A percentile compares a stretch with the other conserved stretches of the same genome.
Conservation (phyloP, 768 basidiomycete species). For the Mycena latifolia region DNA sequence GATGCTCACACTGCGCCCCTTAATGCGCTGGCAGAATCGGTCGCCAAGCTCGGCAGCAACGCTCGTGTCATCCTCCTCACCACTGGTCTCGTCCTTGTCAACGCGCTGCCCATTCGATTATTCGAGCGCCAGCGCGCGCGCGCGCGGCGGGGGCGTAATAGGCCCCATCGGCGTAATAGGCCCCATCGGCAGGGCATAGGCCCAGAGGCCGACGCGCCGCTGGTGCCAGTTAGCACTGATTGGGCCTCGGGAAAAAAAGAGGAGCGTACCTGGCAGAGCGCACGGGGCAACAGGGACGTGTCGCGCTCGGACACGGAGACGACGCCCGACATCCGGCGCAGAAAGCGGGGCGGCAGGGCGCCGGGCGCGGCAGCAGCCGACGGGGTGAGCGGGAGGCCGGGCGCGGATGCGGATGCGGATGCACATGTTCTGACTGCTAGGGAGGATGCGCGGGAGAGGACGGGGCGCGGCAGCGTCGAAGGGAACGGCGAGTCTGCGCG, state of each 20-base stretch:
- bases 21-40: slow-evolving; percentile 93
- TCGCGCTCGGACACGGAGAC: slow-evolving; percentile 50
- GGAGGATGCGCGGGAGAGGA: slow-evolving; percentile 53
- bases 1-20: slow-evolving; percentile 93
- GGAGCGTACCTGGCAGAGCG: slow-evolving; percentile 62
- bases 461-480: slow-evolving; percentile 44
- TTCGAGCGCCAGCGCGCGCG: slow-evolving; percentile 63
- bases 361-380: slow-evolving; percentile 38
- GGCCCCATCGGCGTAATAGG: slow-evolving; percentile 28
- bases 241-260: too few species aligned
- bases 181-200: slow-evolving; percentile 58
- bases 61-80: too few species aligned
- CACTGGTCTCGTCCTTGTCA: slow-evolving; percentile 87
- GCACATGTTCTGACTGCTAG: slow-evolving; percentile 38
- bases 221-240: slow-evolving; percentile 36
- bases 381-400: slow-evolving; percentile 14
- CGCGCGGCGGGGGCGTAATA: slow-evolving; percentile 40
- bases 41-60: slow-evolving; percentile 91
- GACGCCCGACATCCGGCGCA: slow-evolving; percentile 30
- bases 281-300: slow-evolving; percentile 70
- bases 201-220: slow-evolving; percentile 85
- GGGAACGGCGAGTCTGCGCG: slow-evolving; percentile 46
- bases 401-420: slow-evolving; percentile 23
- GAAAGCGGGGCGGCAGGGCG: slow-evolving; percentile 38
- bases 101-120: slow-evolving; percentile 91